Conservation (phyloP, 768 basidiomycete genomes). For the Butyriboletus loyo region DNA sequence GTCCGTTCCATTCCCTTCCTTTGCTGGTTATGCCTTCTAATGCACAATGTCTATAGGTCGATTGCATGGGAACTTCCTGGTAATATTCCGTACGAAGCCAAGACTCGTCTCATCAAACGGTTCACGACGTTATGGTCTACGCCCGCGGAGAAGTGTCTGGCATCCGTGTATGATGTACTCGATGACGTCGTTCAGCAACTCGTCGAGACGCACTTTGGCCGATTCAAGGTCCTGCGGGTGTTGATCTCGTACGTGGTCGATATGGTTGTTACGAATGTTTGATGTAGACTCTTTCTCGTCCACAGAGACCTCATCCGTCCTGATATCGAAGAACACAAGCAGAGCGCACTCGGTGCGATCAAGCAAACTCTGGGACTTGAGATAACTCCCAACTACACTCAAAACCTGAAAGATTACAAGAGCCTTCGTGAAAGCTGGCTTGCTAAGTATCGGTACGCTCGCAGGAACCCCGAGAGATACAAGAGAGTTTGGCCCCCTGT, state of each 20-base stretch:
- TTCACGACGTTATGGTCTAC: conserved; percentile 37
- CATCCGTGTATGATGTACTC: conserved; percentile 30
- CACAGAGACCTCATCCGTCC: conserved; percentile 26
- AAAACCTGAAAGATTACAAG: conserved; percentile 26
- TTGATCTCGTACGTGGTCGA: conserved; percentile 33
- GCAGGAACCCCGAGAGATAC: not conserved
- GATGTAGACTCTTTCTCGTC: not conserved
- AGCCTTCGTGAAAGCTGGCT: conserved; percentile 25
- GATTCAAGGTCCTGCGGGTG: conserved; percentile 35
- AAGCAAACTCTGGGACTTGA: conserved; percentile 40
- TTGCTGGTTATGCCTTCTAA: not conserved
- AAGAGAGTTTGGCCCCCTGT: no score
- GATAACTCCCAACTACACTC: conserved; percentile 37
- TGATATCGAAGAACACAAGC: conserved; percentile 30
- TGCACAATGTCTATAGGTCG: conserved; percentile 3
- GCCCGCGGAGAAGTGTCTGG: conserved; percentile 36
- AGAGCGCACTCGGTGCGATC: conserved; percentile 24
- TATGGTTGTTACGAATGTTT: not conserved
- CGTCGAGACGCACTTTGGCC: conserved; percentile 37
- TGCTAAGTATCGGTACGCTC: conserved; percentile 18
- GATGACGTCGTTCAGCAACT: conserved; percentile 27
- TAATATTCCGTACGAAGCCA: conserved; percentile 41
- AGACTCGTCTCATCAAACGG: conserved; percentile 33
- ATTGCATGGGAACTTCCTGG: conserved; percentile 42
- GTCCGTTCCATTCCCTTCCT: not conserved